A percentile compares a stretch with the other conserved stretches of the same genome.
phyloP scores from a whole-genome alignment of 345 rosid species.

The Citrus unshiu region DNA sequence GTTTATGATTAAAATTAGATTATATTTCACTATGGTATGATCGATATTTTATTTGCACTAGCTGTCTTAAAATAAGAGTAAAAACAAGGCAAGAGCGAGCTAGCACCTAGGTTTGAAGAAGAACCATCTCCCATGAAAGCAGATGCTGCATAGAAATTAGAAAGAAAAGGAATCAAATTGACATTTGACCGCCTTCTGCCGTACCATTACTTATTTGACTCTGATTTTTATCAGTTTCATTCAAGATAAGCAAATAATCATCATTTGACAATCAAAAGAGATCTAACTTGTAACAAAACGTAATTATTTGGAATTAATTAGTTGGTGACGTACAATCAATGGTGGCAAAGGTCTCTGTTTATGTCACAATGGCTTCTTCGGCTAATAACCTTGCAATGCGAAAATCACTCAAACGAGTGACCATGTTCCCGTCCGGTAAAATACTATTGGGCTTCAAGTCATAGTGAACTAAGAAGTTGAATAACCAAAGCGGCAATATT shows the following conservation, averaged over 20 bases:
- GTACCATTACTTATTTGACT: not conserved
- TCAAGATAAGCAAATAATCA: not conserved
- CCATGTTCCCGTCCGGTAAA: not conserved
- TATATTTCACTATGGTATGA: no score
- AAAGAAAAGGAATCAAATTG: not conserved
- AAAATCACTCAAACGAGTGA: not conserved
- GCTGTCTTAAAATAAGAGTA: no score
- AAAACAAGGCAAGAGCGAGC: no score
- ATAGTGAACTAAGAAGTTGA: not conserved
- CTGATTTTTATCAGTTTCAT: not conserved
- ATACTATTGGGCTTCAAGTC: not conserved
- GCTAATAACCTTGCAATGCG: not conserved
- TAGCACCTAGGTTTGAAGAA: no score
- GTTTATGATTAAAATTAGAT: no score
- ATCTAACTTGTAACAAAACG: not conserved
- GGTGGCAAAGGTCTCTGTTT: not conserved
- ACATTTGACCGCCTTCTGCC: not conserved
- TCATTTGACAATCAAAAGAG: not conserved
- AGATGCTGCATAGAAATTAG: not conserved
- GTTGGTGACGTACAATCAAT: conserved; percentile 10
- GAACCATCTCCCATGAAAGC: not conserved
- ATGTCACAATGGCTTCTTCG: not conserved
- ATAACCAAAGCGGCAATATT: not conserved
- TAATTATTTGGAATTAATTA: not conserved
- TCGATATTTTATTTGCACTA: no score